Base-by-base conservation (phyloP, 2,329 filamentous ascomycete species). In the Mollisia scopiformis region DNA sequence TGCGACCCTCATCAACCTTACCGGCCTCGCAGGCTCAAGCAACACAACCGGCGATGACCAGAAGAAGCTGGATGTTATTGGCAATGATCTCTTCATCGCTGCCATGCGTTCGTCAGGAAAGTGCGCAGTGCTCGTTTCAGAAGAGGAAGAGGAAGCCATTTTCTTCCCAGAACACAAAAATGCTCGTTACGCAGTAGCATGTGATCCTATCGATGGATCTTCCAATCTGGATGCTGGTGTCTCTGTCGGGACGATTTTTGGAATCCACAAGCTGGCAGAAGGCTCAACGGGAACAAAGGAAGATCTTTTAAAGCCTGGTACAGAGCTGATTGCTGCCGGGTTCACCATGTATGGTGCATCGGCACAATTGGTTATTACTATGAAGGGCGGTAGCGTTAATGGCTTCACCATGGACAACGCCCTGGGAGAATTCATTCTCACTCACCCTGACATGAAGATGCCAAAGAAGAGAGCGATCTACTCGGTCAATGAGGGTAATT, bases 321-420 rank as follows among this genome's bases (percentile, higher is more conserved):
- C 91, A 1, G 93, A 97, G 78, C 86, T 98, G 68, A 86, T 98
- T 21, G 94, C 95, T 35, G 89, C 92, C 23, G 95, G 95, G n/a
- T 99, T 99, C 84, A 99, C 95, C 78, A 99, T 99, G 95, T 99
- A 99, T 79, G 95, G 95, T 74, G 95, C 95, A 69, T 97, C 93
- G 2, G 88, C 95, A 3, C 94, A 98, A 81, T 84, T 99, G 49
- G 95, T 99, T 72, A 90, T 99, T 74, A 99, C 95, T 69, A 97
- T 98, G 93, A 91, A 90, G 78, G 92, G 88, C 68, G 91, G 93
- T 66, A 85, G 80, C 64, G 95, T 99, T 78, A 97, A 98, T 79
- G 95, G 95, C 72, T 99, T 99, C 84, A 99, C 95, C 27, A 88
- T 99, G 72, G 95, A 99, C 81, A 96, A 91, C 76, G 91, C 93